Conservation (phyloP, 129 eudicot genomes). For the Artemisia argyi region DNA sequence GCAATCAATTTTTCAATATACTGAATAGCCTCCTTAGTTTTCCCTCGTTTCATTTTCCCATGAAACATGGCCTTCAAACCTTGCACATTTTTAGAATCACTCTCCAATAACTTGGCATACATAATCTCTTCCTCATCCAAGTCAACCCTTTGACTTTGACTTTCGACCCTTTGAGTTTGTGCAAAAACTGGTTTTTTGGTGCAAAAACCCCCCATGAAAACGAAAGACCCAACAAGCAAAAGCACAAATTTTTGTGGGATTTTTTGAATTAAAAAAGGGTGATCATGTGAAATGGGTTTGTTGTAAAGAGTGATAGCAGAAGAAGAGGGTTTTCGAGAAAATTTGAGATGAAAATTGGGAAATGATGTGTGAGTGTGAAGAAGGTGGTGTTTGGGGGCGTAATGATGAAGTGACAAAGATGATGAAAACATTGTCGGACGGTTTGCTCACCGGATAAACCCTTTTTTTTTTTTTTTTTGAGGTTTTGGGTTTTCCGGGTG, state of each 20-base stretch:
- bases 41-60: constrained; percentile 78
- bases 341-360: constrained; percentile 21
- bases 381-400: constrained; percentile 1
- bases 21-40: constrained; percentile 65
- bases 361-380: constrained; percentile 12
- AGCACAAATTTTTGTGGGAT: constrained; percentile 42
- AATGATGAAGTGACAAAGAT: constrained; percentile 26
- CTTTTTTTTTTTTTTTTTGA: too few relatives aligned
- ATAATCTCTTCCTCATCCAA: constrained; percentile 61
- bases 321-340: constrained; percentile 24
- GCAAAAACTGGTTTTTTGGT: constrained; percentile 53
- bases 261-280: constrained; percentile 27
- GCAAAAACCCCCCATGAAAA: constrained; percentile 53
- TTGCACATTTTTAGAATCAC: constrained; percentile 54
- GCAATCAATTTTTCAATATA: constrained; percentile 72
- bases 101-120: constrained; percentile 58
- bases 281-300: constrained; percentile 33
- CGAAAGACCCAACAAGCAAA: constrained; percentile 70
- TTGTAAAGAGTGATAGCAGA: constrained; percentile 5
- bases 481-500: too few relatives aligned
- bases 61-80: constrained; percentile 63
- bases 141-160: constrained; percentile 19
- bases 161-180: constrained; percentile 32
- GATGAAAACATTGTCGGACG: constrained; percentile 27
- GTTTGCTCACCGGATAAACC: too few relatives aligned